Evolutionary conservation across 495 filamentous ascomycete genomes (phyloP).

Genomic region (Immersiella caudata): DNA sequence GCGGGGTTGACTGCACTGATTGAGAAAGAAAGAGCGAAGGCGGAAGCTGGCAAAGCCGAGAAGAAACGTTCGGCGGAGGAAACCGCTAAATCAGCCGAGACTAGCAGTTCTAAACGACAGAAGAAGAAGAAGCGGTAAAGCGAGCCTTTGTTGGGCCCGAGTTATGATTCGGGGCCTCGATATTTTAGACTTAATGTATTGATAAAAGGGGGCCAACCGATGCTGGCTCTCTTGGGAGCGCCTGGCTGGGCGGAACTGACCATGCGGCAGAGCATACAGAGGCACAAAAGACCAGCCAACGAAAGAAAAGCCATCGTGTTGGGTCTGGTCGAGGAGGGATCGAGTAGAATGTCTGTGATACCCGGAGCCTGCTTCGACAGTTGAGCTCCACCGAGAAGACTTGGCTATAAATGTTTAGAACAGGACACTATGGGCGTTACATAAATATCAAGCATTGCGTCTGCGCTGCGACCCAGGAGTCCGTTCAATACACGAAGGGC

Average conservation of each 20-base stretch:
- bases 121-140: slow-evolving; percentile 22
- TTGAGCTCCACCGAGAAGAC: not conserved
- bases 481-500: no score
- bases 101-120: slow-evolving; percentile 35
- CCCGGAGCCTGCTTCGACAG: not conserved
- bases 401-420: not conserved
- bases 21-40: slow-evolving; percentile 50
- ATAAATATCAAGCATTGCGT: not conserved
- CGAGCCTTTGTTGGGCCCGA: not conserved
- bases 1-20: slow-evolving; percentile 48
- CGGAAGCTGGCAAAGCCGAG: slow-evolving; percentile 38
- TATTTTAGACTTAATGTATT: not conserved
- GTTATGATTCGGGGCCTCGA: not conserved
- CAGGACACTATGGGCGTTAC: not conserved
- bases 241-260: not conserved
- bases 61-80: slow-evolving; percentile 41
- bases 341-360: not conserved
- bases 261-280: not conserved
- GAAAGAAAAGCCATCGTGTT: not conserved
- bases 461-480: no score
- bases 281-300: not conserved
- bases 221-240: not conserved
- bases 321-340: not conserved
- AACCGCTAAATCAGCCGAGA: slow-evolving; percentile 28
- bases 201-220: not conserved